Base-by-base conservation (phyloP, 2,329 filamentous ascomycete species). In the Blastomyces emzantsi region DNA sequence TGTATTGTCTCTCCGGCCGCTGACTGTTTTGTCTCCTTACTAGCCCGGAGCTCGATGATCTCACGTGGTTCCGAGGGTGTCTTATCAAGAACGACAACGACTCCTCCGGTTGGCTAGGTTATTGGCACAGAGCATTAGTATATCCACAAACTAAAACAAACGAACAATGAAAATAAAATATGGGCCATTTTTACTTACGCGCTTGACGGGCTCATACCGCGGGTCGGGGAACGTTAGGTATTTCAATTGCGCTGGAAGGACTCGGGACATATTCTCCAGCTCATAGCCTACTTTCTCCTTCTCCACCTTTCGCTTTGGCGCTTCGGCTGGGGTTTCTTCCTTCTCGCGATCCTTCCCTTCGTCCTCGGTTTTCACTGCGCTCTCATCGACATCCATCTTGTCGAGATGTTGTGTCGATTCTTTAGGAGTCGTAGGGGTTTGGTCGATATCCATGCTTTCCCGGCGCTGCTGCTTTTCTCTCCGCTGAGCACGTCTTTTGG, bases 231-330 rank as follows among this genome's bases (percentile, higher is more conserved):
- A 96, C 76, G 87, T 96, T 73, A 99, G 90, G 76, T 93, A 97
- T 81, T 96, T 96, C 72, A 97, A 85, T 79, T 99, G 94, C 57
- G 86, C 85, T 0, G 92, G 94, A 58, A 99, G 85, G 45, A 99
- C 92, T 70, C 94, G 86, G 62, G 90, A 95, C 91, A 99, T 95
- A 81, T 99, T 99, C 73, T 94, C 90, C 66, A 99, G 84, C 67
- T 97, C 92, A 74, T 94, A 97, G 69, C 94, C 94, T 64, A 96
- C 85, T 84, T 96, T 97, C 80, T 99, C 94, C 81, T 94, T 95
- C 77, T 97, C 92, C 0, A 82, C 80, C 82, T 94, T 95, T 84
- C 95, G 96, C 84, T 93, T 96, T 47, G 82, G 79, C 17, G 87
- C 85, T 49, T 82, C 82, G 7, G 75, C 72, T n/a, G 74, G 72